Base-by-base conservation (phyloP, 805 yeast genomes). In the Metschnikowia colocasiae region DNA sequence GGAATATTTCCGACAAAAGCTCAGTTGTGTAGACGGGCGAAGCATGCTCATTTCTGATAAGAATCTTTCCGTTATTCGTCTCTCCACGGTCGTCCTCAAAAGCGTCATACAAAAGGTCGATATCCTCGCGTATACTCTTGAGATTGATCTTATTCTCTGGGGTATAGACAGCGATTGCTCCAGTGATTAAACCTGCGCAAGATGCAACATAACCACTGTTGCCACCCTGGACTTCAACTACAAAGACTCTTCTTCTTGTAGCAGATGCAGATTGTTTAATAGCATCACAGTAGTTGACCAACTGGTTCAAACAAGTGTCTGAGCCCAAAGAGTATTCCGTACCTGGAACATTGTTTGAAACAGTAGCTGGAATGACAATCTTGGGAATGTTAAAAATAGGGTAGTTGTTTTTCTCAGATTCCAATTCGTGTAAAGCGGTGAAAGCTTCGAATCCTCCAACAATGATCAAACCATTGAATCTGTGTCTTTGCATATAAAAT, bases 391-490 rank as follows among this genome's bases (percentile, higher is more conserved):
- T 82, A 73, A 94, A 87, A 25, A 92, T 82, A 37, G 99, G 98
- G 70, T 89, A 94, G 49, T 80, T 71, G 13, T 64, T 56, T 66
- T 97, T 81, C 27, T 94, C 89, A 56, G 77, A 76, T 57, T 87
- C 85, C 55, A 94, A 78, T 72, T 90, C 87, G 59, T 87, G 81
- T 57, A 94, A 76, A 1, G 97, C 81, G 9, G 77, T 77, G 75
- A 83, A 94, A n/a, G 97, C 98, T 74, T 94, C 99, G 62, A 91
- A 94, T 0, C 99, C 99, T 57, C 99, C 99, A 51, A 94, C 83
- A 48, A 94, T 77, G 51, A 94, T 79, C 54, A 92, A 77, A 34
- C 98, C 99, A 62, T 94, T 94, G 62, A 94, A 82, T 47, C 79
- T 72, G 67, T 83, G 84, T 68, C 89, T 89, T 65, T 92, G 96